Percentiles rank a stretch among this genome's conserved stretches.
phyloP scores from a whole-genome alignment of 257 asterid genomes.

The Salvia hispanica region DNA sequence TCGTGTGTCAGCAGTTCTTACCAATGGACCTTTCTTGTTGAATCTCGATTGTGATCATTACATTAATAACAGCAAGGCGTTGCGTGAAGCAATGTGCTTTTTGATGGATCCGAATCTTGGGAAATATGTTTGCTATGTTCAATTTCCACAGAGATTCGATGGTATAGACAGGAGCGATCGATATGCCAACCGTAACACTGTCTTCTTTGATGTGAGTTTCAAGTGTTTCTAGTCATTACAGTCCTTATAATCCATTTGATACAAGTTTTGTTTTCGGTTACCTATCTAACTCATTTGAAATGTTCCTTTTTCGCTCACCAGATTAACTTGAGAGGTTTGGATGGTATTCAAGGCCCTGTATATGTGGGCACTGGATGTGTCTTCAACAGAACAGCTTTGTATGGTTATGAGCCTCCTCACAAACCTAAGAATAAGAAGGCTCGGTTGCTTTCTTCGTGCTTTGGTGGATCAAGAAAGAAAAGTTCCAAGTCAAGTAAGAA shows the following conservation, averaged over 20 bases:
- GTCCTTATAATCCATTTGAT: slow-evolving; percentile 20
- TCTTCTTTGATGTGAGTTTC: slow-evolving; percentile 83
- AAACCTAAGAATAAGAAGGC: slow-evolving; percentile 80
- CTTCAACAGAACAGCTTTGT: slow-evolving; percentile 86
- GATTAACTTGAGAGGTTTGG: slow-evolving; percentile 95
- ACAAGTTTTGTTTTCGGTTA: slow-evolving; percentile 3
- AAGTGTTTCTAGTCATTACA: background rate
- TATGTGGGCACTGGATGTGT: slow-evolving; percentile 98
- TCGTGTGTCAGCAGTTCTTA: slow-evolving; percentile 92
- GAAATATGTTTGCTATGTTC: slow-evolving; percentile 89
- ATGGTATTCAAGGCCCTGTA: slow-evolving; percentile 96
- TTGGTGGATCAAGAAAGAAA: slow-evolving; percentile 76
- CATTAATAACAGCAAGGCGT: slow-evolving; percentile 92
- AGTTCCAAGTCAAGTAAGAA: slow-evolving; percentile 72
- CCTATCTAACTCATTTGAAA: slow-evolving; percentile 25
- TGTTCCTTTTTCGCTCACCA: slow-evolving; percentile 35
- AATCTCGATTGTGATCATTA: slow-evolving; percentile 98
- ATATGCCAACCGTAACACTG: slow-evolving; percentile 90
- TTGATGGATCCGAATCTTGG: slow-evolving; percentile 97
- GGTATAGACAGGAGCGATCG: slow-evolving; percentile 89
- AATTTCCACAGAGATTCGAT: slow-evolving; percentile 92
- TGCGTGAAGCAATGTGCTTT: slow-evolving; percentile 97
- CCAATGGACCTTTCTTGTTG: slow-evolving; percentile 92
- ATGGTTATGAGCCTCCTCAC: slow-evolving; percentile 90
- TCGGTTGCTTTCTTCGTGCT: slow-evolving; percentile 60